A percentile compares a stretch with the other conserved stretches of the same genome.
Conservation (phyloP, 2,329 filamentous ascomycete genomes). For the Thermothelomyces thermophilus region DNA sequence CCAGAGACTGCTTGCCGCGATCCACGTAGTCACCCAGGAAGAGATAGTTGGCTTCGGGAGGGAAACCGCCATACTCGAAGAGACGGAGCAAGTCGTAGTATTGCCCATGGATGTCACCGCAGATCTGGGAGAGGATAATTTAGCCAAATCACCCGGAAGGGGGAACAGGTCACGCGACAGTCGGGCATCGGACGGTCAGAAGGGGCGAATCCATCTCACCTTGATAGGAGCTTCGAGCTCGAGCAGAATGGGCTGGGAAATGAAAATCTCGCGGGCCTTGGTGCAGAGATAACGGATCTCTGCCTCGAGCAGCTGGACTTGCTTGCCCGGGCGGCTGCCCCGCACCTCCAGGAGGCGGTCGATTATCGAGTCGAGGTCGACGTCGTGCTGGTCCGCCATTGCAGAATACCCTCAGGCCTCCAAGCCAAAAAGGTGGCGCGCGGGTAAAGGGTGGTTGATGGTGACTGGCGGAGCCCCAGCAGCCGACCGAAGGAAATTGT, state of each 20-base stretch:
- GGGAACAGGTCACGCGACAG: slow-evolving; percentile 8
- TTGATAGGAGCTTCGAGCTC: slow-evolving; percentile 99
- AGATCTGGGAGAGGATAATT: slow-evolving; percentile 60
- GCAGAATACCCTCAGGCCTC: slow-evolving; percentile 31
- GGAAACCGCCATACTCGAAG: slow-evolving; percentile 98
- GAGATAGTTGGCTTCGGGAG: slow-evolving; percentile 97
- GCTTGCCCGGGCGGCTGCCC: slow-evolving; percentile 95
- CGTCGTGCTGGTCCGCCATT: slow-evolving; percentile 70
- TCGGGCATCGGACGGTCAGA: slow-evolving; percentile 1
- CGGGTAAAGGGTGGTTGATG: slow-evolving; percentile 17
- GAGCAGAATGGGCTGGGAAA: slow-evolving; percentile 94
- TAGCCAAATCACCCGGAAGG: slow-evolving; percentile 19
- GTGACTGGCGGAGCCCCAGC: slow-evolving; percentile 27
- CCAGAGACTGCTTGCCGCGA: slow-evolving; percentile 96
- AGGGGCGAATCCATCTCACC: slow-evolving; percentile 48
- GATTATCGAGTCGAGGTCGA: slow-evolving; percentile 99
- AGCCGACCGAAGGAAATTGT: slow-evolving; percentile 17
- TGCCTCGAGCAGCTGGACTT: slow-evolving; percentile 91
- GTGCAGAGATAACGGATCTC: slow-evolving; percentile 98
- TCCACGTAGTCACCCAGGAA: slow-evolving; percentile 99
- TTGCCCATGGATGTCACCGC: slow-evolving; percentile 97
- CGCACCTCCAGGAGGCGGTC: slow-evolving; percentile 95
- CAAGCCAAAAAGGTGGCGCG: slow-evolving; percentile 37
- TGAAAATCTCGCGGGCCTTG: slow-evolving; percentile 98
- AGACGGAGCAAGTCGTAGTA: slow-evolving; percentile 96